Evolutionary conservation across 306 rosid species (phyloP), one percentile per base, ranked within the genome.

Genomic region (Mimosa pudica): DNA sequence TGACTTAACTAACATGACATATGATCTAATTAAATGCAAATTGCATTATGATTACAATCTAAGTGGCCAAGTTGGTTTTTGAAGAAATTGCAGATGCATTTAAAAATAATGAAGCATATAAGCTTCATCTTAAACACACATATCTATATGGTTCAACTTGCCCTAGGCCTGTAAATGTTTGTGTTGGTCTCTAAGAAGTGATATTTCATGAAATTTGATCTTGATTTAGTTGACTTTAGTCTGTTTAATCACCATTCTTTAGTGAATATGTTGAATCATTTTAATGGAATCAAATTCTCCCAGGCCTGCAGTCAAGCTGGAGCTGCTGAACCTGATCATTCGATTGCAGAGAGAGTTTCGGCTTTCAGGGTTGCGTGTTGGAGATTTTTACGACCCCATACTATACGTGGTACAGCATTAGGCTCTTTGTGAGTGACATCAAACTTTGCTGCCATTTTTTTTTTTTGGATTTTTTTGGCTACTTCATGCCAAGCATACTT

Each of bases 351-450:
- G 77, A 94, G 71, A 80, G 45, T 91, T 79, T 85, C 89, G 41
- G 90, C 84, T 70, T 89, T 94, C 77, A 92, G 84, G 86, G 98
- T 92, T 88, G 94, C 98, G 46, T 94, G 90, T 80, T 94, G 98
- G 98, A 91, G 98, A 87, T 92, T 94, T 87, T 84, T 94, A 67
- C 89, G 98, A 87, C 97, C 98, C 42, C 98, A 94, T 82, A 94
- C 98, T 16, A 92, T 94, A 81, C 91, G 97, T 14, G 98, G 98
- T 72, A 92, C 98, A 32, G 70, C 93, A 65, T 83, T 94, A 24
- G 98, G 98, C n/a, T 94, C 98, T 10, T 14, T 55, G 98, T 94
- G 82, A 92, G 97, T 85, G 33, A 77, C 62, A 66, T 71, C 66
- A 20, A 8, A 38, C 11, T 30, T 74, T 70, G 52, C 58, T 66